A percentile compares a stretch with the other conserved stretches of the same genome.
phyloP scores from a whole-genome alignment of 2,329 filamentous ascomycete species.

The Epichloe glyceriae region DNA sequence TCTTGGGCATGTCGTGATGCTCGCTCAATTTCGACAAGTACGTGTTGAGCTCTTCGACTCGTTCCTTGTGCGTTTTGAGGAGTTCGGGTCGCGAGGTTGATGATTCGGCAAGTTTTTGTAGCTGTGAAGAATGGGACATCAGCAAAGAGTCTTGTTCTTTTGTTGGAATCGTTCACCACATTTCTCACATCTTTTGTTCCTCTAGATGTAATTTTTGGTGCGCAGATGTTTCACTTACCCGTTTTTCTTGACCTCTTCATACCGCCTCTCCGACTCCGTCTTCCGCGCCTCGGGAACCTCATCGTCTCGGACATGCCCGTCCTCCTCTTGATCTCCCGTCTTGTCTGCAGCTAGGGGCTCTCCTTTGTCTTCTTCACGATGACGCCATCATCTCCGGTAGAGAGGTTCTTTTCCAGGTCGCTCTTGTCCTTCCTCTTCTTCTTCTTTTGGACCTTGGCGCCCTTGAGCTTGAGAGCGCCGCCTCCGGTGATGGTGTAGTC shows the following conservation, averaged over 20 bases:
- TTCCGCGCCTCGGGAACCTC: conserved; percentile 36
- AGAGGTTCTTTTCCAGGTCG: conserved; percentile 35
- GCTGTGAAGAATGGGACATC: conserved; percentile 29
- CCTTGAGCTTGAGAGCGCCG: conserved; percentile 78
- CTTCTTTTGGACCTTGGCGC: conserved; percentile 53
- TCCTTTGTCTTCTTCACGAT: conserved; percentile 1
- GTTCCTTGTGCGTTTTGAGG: conserved; percentile 92
- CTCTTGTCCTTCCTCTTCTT: conserved; percentile 37
- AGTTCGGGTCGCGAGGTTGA: conserved; percentile 53
- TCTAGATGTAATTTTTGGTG: no score
- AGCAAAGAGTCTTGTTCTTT: no score
- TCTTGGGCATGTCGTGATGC: conserved; percentile 89
- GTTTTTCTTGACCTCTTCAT: conserved; percentile 69
- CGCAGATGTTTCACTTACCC: conserved; percentile 39
- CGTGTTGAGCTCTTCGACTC: conserved; percentile 88
- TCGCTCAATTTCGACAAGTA: conserved; percentile 87
- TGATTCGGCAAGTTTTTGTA: conserved; percentile 64
- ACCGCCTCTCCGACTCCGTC: conserved; percentile 70
- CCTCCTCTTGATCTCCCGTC: conserved; percentile 15
- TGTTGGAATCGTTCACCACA: no score
- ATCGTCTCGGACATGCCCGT: conserved; percentile 19
- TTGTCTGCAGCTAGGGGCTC: conserved; percentile 7
- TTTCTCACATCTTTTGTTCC: no score
- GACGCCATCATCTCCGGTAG: conserved; percentile 15
- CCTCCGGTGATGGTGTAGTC: conserved; percentile 57